Percentiles rank a stretch among this genome's conserved stretches.
These are phyloP conservation scores for Phallus indusiatus DNA, from an alignment of 768 basidiomycete genomes.

Conservation along the genomic window DNA sequence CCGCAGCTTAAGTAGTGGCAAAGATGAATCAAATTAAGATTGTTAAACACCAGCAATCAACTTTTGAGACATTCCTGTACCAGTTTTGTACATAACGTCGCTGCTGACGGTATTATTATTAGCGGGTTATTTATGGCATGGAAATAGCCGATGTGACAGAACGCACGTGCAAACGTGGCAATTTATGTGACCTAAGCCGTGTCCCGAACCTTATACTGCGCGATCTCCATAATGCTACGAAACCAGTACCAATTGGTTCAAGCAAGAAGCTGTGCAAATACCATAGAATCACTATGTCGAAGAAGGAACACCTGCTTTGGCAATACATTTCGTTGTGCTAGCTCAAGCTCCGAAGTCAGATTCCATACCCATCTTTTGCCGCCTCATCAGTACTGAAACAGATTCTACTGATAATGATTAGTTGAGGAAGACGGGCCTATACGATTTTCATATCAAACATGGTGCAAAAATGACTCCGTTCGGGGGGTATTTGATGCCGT, in stretches of 20 bases:
- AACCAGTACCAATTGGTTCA: background rate
- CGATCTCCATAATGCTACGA: background rate
- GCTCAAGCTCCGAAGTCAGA: background rate
- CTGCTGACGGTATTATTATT: too few species aligned
- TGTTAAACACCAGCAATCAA: background rate
- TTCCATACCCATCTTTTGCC: background rate
- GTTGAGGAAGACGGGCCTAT: constrained; percentile 63
- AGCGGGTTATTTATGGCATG: too few species aligned
- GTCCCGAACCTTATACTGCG: too few species aligned
- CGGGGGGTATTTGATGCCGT: constrained; percentile 92
- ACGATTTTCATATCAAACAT: constrained; percentile 79
- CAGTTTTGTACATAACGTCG: too few species aligned
- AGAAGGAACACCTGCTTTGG: background rate
- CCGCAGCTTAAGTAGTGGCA: constrained; percentile 50
- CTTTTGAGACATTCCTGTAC: too few species aligned
- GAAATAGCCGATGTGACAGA: too few species aligned
- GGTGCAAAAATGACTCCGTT: constrained; percentile 95
- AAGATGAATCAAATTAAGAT: constrained; percentile 14
- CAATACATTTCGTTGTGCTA: background rate
- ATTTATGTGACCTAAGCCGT: too few species aligned
- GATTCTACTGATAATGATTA: constrained; percentile 14
- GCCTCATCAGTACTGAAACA: background rate
- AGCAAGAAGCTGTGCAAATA: background rate
- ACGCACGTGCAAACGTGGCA: too few species aligned
- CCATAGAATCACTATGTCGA: background rate